Evolutionary conservation across 208 protist species (phyloP), one percentile per base, ranked within the genome.

Genomic region (Leishmania tarentolae): DNA sequence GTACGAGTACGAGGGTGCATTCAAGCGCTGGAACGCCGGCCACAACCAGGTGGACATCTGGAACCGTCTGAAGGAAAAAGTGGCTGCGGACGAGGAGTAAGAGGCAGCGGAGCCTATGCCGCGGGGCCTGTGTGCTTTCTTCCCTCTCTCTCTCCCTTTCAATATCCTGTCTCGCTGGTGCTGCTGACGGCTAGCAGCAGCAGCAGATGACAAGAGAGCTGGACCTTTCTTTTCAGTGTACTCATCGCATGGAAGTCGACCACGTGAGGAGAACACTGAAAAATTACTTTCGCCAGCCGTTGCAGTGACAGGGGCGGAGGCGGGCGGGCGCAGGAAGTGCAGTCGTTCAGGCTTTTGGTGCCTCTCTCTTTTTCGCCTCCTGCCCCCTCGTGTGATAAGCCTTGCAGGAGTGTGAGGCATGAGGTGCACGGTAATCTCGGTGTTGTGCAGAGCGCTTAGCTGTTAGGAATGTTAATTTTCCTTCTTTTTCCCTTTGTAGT

Each of bases 41-140:
- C 92, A 97, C 91, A 95, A 95, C 86, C 92, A 97, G 87, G 52
- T 61, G 13, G 92, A 95, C 52, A 96, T 96, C 80, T 97, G 94
- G 92, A 91, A 95, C 81, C 89, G 92, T 63, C 84, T 97, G n/a
- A 76, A 96, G 90, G 84, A 75, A 13, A 95, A 96, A 84, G 94
- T 95, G 37, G 90, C 86, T 7, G 82, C 79, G 63, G 90, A 93
- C 59, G 85, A 83, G 1, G 86, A 90, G 81, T 79, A 83, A 76
- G 68, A 47, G 52, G 35, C 52, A 35, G 9, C 35, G 8, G 24
- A n/a, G 24, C 44, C 21, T 2, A 50, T 28, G n/a, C 42, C 24
- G 68, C 47, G 13, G 24, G 6, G 68, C 42, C 40, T 72, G 28
- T 52, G 8, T 31, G 63, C 37, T 31, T 5, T 31, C 63, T 5